Base-by-base conservation (phyloP, 2,329 filamentous ascomycete species). In the Diaporthe nobilis region DNA sequence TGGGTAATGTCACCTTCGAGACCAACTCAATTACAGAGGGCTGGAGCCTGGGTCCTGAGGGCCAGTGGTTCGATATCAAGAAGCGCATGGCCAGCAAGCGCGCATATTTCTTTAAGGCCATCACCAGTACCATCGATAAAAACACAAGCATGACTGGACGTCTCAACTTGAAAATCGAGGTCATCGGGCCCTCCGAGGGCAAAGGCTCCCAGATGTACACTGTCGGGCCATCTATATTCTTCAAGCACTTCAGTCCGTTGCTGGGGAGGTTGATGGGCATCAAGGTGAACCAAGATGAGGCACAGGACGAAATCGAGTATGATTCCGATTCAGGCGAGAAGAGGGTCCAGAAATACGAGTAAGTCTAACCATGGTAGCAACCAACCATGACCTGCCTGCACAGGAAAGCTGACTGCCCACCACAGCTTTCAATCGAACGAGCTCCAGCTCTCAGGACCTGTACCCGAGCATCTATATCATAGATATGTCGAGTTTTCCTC, bases 401-500 rank as follows among this genome's bases (percentile, higher is more conserved):
- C 37, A 42, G 44, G 6, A 72, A 72, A 47, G 60, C 71, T 53
- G 34, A 47, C 61, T 39, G 20, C 31, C 31, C 47, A 31, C n/a
- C 22, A 20, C 80, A 96, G 94, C 84, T 98, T 98, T 85, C 96
- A 98, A 88, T 94, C 96, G 53, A 96, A 95, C 82, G 94, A 98
- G 83, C 92, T 98, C 81, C 96, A 98, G 82, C 89, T 98, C 10
- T 88, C 90, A 61, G 96, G 96, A 0, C 96, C 96, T 0, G 93
- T 97, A 0, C 96, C 96, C 0, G 87, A 91, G 2, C 88, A 92
- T 77, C 87, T 98, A 47, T 98, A 98, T 83, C 96, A 98, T 83
- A 94, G 95, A 79, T 98, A 94, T 81, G 96, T 98, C 75, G 96
- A 98, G 83, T 98, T 98, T 85, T 94, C 92, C 74, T 95, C 96